These are phyloP conservation scores for Populus alba DNA, from an alignment of 345 rosid genomes.

Conservation along the genomic window DNA sequence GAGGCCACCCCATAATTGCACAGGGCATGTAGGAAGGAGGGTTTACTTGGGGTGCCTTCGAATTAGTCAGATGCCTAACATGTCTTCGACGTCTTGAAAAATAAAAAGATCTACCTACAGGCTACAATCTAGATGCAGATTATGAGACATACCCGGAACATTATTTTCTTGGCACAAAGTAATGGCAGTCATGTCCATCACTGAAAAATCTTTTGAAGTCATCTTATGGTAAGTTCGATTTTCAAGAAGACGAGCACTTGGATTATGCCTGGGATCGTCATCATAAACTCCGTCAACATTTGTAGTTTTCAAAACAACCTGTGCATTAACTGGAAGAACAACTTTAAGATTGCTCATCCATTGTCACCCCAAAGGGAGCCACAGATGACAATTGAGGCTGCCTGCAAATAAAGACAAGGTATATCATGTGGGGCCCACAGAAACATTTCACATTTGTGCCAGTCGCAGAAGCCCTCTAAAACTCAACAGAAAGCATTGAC, in stretches of 20 bases:
- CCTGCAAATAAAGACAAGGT: constrained; percentile 36
- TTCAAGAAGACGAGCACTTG: constrained; percentile 75
- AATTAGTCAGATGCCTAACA: not conserved
- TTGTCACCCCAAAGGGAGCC: constrained; percentile 50
- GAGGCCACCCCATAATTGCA: not conserved
- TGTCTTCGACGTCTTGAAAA: not conserved
- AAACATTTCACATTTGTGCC: too few relatives aligned
- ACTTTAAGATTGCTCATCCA: constrained; percentile 42
- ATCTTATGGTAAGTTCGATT: constrained; percentile 79
- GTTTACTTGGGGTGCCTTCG: not conserved
- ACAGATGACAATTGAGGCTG: constrained; percentile 51
- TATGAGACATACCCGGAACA: constrained; percentile 64
- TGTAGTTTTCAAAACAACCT: constrained; percentile 89
- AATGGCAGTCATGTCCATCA: constrained; percentile 97
- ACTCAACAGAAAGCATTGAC: constrained; percentile 16
- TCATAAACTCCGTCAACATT: constrained; percentile 92
- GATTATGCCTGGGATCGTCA: constrained; percentile 77
- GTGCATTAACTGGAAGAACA: constrained; percentile 68
- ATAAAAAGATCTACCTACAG: not conserved
- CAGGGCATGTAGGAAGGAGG: not conserved
- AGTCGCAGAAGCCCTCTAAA: too few relatives aligned
- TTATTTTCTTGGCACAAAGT: constrained; percentile 95
- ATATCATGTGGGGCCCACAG: not conserved
- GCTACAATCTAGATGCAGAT: not conserved
- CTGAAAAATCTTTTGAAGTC: constrained; percentile 84